Evolutionary conservation across 371 early-diverging fungal genomes (phyloP), one percentile per base, ranked within the genome.

Genomic region (Rhizomucor pusillus): DNA sequence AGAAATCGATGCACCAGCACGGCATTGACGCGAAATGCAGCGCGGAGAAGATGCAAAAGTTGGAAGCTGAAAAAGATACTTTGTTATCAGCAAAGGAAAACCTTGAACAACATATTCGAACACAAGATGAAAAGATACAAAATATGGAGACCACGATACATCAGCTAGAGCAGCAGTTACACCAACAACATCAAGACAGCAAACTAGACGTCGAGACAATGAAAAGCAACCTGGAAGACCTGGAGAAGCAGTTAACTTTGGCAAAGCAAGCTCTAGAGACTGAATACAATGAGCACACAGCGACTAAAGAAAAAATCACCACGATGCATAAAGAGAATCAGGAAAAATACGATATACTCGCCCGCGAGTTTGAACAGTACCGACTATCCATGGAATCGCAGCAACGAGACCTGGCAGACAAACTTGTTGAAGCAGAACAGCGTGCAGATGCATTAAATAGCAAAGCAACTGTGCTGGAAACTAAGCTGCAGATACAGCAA

Each of bases 181-280:
- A 61, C 14, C 74, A 80, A 50, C 69, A 76, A 12, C 29, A 29
- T 3, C 5, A 7, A 3, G 77, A 74, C 50, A 62, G 50, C 56
- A 67, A 56, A 63, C 62, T 25, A 25, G 33, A 76, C 36, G 54
- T 76, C 4, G 68, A 68, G 18, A 71, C 71, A n/a, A 55, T 82
- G 80, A 75, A 79, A 37, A 67, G 67, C 13, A 80, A 82, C 49
- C 75, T 74, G 46, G 67, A 73, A 36, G 66, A 75, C 5, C 46
- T 82, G 10, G 73, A 71, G 18, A 76, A 77, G 10, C 69, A 77
- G 33, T 62, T 78, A n/a, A 53, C 60, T 2, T 54, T 55, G 14
- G 60, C 60, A 18, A 64, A 57, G n/a, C 66, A 77, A 24, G 53
- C 58, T 11, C 64, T 76, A n/a, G 56, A 67, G 7, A 54, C 54